Evolutionary conservation across 768 basidiomycete genomes (phyloP), one percentile per base, ranked within the genome.

Genomic region (Russula earlei): DNA sequence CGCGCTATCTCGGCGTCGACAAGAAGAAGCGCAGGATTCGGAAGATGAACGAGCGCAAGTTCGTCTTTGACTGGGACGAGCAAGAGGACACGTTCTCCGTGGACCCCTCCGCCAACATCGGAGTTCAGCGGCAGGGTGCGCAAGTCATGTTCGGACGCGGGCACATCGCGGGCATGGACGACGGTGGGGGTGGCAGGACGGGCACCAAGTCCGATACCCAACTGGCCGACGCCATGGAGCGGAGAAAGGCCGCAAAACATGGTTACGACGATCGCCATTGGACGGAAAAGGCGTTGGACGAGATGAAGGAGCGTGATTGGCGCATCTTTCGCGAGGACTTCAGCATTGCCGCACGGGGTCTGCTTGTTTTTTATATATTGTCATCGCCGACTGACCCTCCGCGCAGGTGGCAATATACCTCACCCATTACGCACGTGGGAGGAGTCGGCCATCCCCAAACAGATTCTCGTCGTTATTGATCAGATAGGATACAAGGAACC

Each of bases 301-400:
- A 97, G 71, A 97, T 99, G 85, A 91, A 87, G 67, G 96, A 98
- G 65, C 78, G 96, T 46, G 96, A 99, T 68, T 99, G 96, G 96
- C 83, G 96, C 64, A 99, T 99, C 68, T 98, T 99, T 75, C 76
- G 94, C 59, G 96, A 98, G 70, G 96, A 99, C 71, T 99, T 95
- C 73, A 94, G 86, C 65, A 99, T 99, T 56, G 83, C 91, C 55
- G 86, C 94, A 1, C 73, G 94, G 70, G 95, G 94, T 86, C 49
- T 67, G n/a, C 55, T 38, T 46, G 54, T 45, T 52, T 25, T 22
- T 27, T n/a, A n/a, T n/a, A n/a, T 15, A 19, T 27, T 36, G 1
- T 2, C 44, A 29, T 24, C 40, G 61, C 48, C 48, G 37, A 56
- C 12, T 46, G 53, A 33, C n/a, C 24, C 14, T 1, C 10, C 6